A percentile compares a stretch with the other conserved stretches of the same genome.
These are phyloP conservation scores for Cryptococcus sp. DNA, from an alignment of 1,284 basidiomycete species.

Conservation along the genomic window DNA sequence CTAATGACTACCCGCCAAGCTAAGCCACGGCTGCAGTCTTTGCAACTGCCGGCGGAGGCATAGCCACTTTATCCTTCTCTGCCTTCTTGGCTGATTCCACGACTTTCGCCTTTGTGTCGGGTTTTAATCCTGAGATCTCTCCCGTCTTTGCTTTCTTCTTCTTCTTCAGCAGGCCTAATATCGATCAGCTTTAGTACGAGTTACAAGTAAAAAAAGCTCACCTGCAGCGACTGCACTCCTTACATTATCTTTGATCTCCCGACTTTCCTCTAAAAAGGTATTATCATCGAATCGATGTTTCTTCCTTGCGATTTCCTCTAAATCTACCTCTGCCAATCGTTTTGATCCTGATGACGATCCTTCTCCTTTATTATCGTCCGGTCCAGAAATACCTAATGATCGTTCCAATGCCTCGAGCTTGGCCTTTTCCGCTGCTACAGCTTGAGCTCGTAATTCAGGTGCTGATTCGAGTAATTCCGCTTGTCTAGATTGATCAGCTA, in stretches of 20 bases:
- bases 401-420: conserved; percentile 81
- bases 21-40: conserved; percentile 10
- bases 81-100: conserved; percentile 16
- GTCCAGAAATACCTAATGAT: conserved; percentile 63
- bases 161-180: conserved; percentile 64
- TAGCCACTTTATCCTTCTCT: conserved; percentile 29
- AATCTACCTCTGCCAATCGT: conserved; percentile 50
- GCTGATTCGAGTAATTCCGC: conserved; percentile 84
- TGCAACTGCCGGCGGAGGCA: conserved; percentile 28
- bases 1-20: neutral
- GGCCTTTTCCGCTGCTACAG: conserved; percentile 71
- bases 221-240: conserved; percentile 82
- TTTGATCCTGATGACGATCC: conserved; percentile 11
- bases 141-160: conserved; percentile 71
- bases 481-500: conserved; percentile 54
- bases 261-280: conserved; percentile 85
- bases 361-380: conserved; percentile 31
- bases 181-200: conserved; percentile 7
- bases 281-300: conserved; percentile 89
- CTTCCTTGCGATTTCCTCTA: conserved; percentile 57
- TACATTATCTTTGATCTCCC: conserved; percentile 87
- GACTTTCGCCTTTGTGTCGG: conserved; percentile 9
- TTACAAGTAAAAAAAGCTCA: conserved; percentile 42
- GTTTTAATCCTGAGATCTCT: conserved; percentile 8
- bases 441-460: conserved; percentile 72